phyloP scores from a whole-genome alignment of 2,329 filamentous ascomycete genomes.

The Sordariomycetes sp. region DNA sequence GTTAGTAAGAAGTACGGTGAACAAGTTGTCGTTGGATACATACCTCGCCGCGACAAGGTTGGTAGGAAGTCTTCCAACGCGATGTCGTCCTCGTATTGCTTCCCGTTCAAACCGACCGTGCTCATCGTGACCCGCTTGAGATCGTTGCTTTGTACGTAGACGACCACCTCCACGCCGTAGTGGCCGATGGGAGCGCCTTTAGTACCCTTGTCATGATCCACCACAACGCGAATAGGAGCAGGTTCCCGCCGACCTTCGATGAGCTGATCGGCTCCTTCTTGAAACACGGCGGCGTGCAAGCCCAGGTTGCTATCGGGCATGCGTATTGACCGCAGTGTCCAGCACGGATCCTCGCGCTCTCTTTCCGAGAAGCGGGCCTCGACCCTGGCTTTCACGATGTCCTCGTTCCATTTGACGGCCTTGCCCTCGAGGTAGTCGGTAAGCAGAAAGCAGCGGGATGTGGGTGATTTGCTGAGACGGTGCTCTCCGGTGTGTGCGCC shows the following conservation, averaged over 20 bases:
- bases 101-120: conserved; percentile 57
- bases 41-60: conserved; percentile 65
- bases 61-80: conserved; percentile 64
- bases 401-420: conserved; percentile 69
- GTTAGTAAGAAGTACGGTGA: conserved; percentile 20
- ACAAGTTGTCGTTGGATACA: conserved; percentile 22
- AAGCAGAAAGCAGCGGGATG: conserved; percentile 61
- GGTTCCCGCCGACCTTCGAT: conserved; percentile 57
- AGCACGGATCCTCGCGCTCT: conserved; percentile 74
- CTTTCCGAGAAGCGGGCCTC: conserved; percentile 75
- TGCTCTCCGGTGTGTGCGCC: conserved; percentile 38
- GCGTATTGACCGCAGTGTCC: conserved; percentile 66
- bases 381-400: conserved; percentile 76
- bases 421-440: conserved; percentile 71
- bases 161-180: conserved; percentile 63
- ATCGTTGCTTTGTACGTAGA: conserved; percentile 50
- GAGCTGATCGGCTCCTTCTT: conserved; percentile 55
- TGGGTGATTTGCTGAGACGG: conserved; percentile 34
- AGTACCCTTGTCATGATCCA: conserved; percentile 60
- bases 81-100: conserved; percentile 65
- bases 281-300: conserved; percentile 60
- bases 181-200: conserved; percentile 57
- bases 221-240: conserved; percentile 61
- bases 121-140: conserved; percentile 38
- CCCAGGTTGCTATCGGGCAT: conserved; percentile 52